Evolutionary conservation across 108 stramenopile species (phyloP).

Genomic region (Nitzschia sp.): DNA sequence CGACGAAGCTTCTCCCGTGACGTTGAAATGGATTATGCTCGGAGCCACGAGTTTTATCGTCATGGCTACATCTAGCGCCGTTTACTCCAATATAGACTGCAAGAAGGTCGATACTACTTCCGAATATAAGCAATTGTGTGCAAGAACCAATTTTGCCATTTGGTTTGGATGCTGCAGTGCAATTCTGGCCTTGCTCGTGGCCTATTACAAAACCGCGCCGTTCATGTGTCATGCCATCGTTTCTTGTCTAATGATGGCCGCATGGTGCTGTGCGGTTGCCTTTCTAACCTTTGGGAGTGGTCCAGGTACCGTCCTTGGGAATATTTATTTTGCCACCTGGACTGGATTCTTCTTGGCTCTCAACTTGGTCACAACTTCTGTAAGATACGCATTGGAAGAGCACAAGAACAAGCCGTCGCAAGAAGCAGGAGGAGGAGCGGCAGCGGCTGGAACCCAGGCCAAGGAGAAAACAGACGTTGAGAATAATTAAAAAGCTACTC

Average conservation of each 20-base stretch:
- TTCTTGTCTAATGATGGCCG: not conserved
- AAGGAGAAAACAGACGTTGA: no score
- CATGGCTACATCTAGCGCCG: not conserved
- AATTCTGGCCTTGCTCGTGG: not conserved
- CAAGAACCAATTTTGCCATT: not conserved
- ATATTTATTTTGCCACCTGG: constrained; percentile 10
- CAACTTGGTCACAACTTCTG: not conserved
- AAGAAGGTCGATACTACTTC: not conserved
- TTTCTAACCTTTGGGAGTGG: not conserved
- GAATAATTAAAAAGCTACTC: no score
- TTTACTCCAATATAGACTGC: not conserved
- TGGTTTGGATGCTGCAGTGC: not conserved
- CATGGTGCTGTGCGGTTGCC: not conserved
- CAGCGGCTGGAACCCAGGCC: no score
- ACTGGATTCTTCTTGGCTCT: not conserved
- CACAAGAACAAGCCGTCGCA: not conserved
- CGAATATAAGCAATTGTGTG: not conserved
- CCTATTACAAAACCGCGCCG: not conserved
- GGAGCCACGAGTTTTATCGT: not conserved
- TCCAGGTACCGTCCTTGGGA: not conserved
- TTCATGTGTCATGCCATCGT: not conserved
- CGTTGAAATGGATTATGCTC: not conserved
- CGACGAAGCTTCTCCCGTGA: not conserved
- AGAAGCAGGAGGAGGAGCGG: not conserved
- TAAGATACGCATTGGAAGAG: not conserved